phyloP scores from a whole-genome alignment of 2,329 filamentous ascomycete genomes.

The Alternaria gaisen region DNA sequence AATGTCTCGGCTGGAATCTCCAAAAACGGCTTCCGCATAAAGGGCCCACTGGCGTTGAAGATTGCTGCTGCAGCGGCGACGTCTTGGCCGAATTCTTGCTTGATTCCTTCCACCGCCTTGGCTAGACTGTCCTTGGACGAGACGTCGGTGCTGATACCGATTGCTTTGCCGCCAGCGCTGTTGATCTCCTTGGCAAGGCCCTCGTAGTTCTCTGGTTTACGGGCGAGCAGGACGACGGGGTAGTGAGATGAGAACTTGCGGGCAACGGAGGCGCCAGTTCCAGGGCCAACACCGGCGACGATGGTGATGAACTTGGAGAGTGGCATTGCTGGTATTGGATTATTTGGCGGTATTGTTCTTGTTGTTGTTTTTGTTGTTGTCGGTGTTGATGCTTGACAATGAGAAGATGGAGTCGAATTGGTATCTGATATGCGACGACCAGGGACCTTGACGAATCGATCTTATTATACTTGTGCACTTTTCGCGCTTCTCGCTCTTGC shows the following conservation, averaged over 20 bases:
- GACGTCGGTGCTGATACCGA: conserved; percentile 75
- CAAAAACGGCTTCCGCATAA: conserved; percentile 68
- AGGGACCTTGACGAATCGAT: too few relatives aligned
- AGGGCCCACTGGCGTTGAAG: conserved; percentile 72
- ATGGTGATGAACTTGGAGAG: conserved; percentile 68
- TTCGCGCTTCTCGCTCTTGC: neutral
- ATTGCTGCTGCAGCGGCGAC: conserved; percentile 65
- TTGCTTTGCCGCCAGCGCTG: conserved; percentile 70
- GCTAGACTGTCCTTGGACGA: conserved; percentile 64
- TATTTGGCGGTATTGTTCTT: neutral
- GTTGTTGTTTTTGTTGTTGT: neutral
- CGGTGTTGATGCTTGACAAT: neutral
- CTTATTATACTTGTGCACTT: neutral
- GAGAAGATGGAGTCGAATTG: neutral
- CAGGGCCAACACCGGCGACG: conserved; percentile 76
- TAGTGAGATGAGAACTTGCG: conserved; percentile 70
- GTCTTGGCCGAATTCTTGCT: conserved; percentile 64
- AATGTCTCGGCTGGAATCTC: conserved; percentile 69
- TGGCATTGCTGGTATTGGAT: conserved; percentile 38
- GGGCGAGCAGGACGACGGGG: conserved; percentile 77
- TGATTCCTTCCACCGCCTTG: conserved; percentile 69
- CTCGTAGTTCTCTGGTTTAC: conserved; percentile 71
- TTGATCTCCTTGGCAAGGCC: conserved; percentile 75
- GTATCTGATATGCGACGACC: neutral
- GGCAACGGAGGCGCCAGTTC: conserved; percentile 71